These are phyloP conservation scores for Neopestalotiopsis clavispora DNA, from an alignment of 2,329 filamentous ascomycete species.

Conservation along the genomic window DNA sequence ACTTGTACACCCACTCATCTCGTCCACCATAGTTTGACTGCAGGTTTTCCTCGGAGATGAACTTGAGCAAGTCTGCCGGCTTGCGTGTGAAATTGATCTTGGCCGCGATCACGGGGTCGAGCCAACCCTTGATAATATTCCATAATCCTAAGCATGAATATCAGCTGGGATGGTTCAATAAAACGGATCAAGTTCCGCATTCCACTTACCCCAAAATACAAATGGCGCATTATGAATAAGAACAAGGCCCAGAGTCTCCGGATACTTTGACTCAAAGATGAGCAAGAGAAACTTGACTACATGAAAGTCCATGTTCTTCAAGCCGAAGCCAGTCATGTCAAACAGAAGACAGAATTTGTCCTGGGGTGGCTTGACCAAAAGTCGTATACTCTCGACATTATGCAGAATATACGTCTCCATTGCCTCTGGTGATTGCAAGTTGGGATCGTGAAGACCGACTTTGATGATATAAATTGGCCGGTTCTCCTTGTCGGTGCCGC, in stretches of 20 bases:
- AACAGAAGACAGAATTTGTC: slow-evolving; percentile 57
- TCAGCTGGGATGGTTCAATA: background rate
- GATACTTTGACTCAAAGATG: slow-evolving; percentile 79
- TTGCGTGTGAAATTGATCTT: slow-evolving; percentile 75
- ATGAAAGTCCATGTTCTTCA: slow-evolving; percentile 78
- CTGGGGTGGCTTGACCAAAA: slow-evolving; percentile 27
- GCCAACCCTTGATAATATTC: slow-evolving; percentile 76
- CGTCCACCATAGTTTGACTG: slow-evolving; percentile 69
- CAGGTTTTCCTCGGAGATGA: slow-evolving; percentile 63
- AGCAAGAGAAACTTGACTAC: slow-evolving; percentile 82
- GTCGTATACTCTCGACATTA: slow-evolving; percentile 41
- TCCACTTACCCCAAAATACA: slow-evolving; percentile 59
- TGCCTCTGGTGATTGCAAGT: slow-evolving; percentile 36
- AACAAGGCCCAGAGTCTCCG: slow-evolving; percentile 72
- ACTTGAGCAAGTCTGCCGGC: slow-evolving; percentile 64
- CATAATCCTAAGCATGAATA: slow-evolving; percentile 34
- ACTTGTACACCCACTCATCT: slow-evolving; percentile 69
- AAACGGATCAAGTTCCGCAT: background rate
- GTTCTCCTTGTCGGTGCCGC: slow-evolving; percentile 39
- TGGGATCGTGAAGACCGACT: slow-evolving; percentile 38
- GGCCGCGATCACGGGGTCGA: slow-evolving; percentile 74
- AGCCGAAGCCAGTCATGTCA: slow-evolving; percentile 72
- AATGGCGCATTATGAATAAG: slow-evolving; percentile 79
- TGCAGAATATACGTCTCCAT: slow-evolving; percentile 44
- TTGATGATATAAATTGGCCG: slow-evolving; percentile 43